phyloP scores from a whole-genome alignment of 352 stramenopile genomes.

The Pythium rhizo-oryzae region DNA sequence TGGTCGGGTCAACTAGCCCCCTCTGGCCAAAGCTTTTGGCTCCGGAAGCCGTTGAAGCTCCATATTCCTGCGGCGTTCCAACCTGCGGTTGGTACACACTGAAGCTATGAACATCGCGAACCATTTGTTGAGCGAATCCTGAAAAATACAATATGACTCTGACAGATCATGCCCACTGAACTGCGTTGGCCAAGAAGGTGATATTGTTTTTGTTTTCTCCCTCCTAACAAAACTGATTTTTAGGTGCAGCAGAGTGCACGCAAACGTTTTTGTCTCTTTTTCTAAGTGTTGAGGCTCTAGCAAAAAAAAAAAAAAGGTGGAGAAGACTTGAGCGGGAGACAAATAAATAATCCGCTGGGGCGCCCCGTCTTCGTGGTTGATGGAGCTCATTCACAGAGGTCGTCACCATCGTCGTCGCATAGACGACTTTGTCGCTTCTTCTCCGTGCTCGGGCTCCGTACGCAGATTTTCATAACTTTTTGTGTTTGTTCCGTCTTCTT shows the following conservation, averaged over 20 bases:
- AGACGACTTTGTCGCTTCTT: background rate
- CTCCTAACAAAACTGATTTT: conserved; percentile 31
- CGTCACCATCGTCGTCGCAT: background rate
- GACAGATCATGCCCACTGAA: conserved; percentile 6
- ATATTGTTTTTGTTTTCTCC: conserved; percentile 13
- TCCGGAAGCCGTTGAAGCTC: conserved; percentile 60
- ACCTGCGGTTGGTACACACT: conserved; percentile 30
- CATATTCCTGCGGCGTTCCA: conserved; percentile 52
- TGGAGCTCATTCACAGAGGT: background rate
- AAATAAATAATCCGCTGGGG: conserved; percentile 34
- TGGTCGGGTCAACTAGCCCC: conserved; percentile 56
- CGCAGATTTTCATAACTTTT: conserved; percentile 24
- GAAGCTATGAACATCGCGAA: background rate
- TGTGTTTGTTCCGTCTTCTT: conserved; percentile 13
- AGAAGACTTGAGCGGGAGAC: conserved; percentile 28
- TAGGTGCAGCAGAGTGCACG: conserved; percentile 8
- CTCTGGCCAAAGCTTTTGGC: conserved; percentile 56
- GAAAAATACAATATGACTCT: background rate
- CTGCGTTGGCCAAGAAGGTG: conserved; percentile 4
- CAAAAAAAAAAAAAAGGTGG: conserved; percentile 27
- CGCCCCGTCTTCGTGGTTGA: conserved; percentile 16
- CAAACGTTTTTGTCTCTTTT: conserved; percentile 20
- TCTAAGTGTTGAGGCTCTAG: conserved; percentile 22
- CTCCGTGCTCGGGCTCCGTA: conserved; percentile 10
- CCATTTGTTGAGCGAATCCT: background rate